phyloP scores from a whole-genome alignment of 345 rosid species.

The Xanthoceras sorbifolium region DNA sequence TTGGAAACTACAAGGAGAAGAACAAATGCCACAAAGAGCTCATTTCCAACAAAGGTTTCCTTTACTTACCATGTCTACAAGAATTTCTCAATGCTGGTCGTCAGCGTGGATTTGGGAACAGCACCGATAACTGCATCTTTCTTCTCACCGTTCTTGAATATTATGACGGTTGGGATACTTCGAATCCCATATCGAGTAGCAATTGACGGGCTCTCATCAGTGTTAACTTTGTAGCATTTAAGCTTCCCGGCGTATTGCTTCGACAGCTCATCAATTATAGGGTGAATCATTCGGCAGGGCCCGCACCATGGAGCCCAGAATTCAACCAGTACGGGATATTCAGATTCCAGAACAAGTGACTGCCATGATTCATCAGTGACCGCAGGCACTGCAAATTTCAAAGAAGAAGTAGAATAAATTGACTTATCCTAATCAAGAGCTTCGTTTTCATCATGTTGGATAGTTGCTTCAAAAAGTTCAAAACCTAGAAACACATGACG shows the following conservation, averaged over 20 bases:
- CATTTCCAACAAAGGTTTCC: background rate
- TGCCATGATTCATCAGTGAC: constrained; percentile 65
- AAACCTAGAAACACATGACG: background rate
- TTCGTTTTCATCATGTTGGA: background rate
- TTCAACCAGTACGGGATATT: constrained; percentile 60
- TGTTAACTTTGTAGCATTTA: constrained; percentile 67
- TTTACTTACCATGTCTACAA: constrained; percentile 37
- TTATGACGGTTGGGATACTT: constrained; percentile 68
- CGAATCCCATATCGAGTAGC: constrained; percentile 64
- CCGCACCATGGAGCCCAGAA: constrained; percentile 94
- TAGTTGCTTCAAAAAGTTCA: background rate
- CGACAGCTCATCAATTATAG: constrained; percentile 57
- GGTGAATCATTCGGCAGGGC: constrained; percentile 76
- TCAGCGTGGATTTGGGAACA: constrained; percentile 68
- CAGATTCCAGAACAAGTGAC: constrained; percentile 57
- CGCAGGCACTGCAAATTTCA: constrained; percentile 42
- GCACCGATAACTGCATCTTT: constrained; percentile 74
- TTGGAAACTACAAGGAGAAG: background rate
- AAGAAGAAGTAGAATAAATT: background rate
- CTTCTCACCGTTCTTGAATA: constrained; percentile 72
- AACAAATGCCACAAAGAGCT: constrained; percentile 13
- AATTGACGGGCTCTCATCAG: constrained; percentile 61
- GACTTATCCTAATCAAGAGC: background rate
- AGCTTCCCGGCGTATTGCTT: constrained; percentile 64
- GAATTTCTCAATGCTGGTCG: constrained; percentile 62